These are phyloP conservation scores for Penicillium freii DNA, from an alignment of 2,329 filamentous ascomycete genomes.

Conservation along the genomic window DNA sequence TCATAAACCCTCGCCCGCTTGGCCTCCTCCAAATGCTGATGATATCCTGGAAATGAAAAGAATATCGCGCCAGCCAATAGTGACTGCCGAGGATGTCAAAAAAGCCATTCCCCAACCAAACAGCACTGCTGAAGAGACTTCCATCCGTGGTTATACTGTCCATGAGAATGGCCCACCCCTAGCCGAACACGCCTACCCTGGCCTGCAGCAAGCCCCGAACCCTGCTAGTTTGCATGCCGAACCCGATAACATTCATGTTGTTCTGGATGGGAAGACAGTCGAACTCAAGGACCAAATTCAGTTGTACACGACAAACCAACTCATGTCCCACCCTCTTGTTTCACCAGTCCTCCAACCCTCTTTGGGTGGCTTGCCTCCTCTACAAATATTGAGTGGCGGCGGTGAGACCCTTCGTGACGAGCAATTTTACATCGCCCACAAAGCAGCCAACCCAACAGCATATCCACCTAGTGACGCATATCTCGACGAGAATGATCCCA, in stretches of 20 bases:
- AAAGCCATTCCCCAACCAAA: slow-evolving; percentile 19
- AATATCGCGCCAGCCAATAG: slow-evolving; percentile 47
- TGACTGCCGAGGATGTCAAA: slow-evolving; percentile 24
- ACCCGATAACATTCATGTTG: slow-evolving; percentile 58
- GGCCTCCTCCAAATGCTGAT: slow-evolving; percentile 85
- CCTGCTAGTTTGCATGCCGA: slow-evolving; percentile 19
- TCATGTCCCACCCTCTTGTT: slow-evolving; percentile 82
- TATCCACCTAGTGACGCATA: slow-evolving; percentile 68
- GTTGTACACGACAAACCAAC: slow-evolving; percentile 77
- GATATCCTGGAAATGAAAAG: slow-evolving; percentile 57
- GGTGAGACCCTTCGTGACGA: slow-evolving; percentile 89
- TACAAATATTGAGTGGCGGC: slow-evolving; percentile 82
- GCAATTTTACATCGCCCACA: slow-evolving; percentile 92
- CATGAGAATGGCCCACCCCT: slow-evolving; percentile 19
- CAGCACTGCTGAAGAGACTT: slow-evolving; percentile 30
- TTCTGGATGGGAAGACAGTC: slow-evolving; percentile 67
- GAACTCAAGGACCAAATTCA: slow-evolving; percentile 90
- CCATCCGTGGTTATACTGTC: slow-evolving; percentile 32
- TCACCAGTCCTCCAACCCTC: slow-evolving; percentile 86
- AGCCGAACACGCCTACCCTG: slow-evolving; percentile 22
- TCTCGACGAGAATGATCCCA: slow-evolving; percentile 62
- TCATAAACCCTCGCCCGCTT: slow-evolving; percentile 83
- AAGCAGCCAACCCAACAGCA: slow-evolving; percentile 76
- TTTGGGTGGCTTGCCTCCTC: slow-evolving; percentile 81
- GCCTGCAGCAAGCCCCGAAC: slow-evolving; percentile 20